phyloP scores from a whole-genome alignment of 805 yeast genomes.

The Monosporozyma siamensis region DNA sequence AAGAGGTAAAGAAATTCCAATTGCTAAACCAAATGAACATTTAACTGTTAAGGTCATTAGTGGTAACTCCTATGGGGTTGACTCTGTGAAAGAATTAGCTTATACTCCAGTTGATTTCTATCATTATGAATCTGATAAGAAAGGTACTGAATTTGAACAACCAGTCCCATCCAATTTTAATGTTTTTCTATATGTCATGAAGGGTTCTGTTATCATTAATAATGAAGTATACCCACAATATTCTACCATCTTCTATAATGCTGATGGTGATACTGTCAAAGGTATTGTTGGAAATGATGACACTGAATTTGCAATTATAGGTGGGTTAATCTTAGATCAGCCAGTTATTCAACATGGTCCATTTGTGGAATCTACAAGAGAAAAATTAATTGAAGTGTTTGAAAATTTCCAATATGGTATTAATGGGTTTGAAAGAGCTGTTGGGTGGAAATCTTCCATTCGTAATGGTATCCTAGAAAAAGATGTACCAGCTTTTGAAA shows the following conservation, averaged over 20 bases:
- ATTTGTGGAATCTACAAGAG: conserved; percentile 67
- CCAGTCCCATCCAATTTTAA: conserved; percentile 51
- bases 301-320: conserved; percentile 62
- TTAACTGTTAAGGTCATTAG: conserved; percentile 57
- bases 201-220: conserved; percentile 47
- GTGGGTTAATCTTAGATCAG: conserved; percentile 68
- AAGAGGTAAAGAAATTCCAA: conserved; percentile 60
- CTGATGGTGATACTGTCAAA: conserved; percentile 53
- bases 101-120: conserved; percentile 74
- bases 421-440: conserved; percentile 64
- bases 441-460: conserved; percentile 43
- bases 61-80: conserved; percentile 70
- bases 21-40: conserved; percentile 50
- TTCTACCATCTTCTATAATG: conserved; percentile 53
- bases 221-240: conserved; percentile 36
- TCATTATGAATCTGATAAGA: conserved; percentile 54
- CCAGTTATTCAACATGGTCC: conserved; percentile 83
- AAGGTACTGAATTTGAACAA: conserved; percentile 51
- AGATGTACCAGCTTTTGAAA: conserved; percentile 9
- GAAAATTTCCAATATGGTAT: conserved; percentile 57
- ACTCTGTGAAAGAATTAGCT: conserved; percentile 64
- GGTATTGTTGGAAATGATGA: conserved; percentile 41
- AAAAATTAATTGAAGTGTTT: conserved; percentile 60
- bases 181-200: conserved; percentile 56
- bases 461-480: conserved; percentile 27